Conservation (phyloP, 1,284 basidiomycete species). For the Marasmius tenuissimus region DNA sequence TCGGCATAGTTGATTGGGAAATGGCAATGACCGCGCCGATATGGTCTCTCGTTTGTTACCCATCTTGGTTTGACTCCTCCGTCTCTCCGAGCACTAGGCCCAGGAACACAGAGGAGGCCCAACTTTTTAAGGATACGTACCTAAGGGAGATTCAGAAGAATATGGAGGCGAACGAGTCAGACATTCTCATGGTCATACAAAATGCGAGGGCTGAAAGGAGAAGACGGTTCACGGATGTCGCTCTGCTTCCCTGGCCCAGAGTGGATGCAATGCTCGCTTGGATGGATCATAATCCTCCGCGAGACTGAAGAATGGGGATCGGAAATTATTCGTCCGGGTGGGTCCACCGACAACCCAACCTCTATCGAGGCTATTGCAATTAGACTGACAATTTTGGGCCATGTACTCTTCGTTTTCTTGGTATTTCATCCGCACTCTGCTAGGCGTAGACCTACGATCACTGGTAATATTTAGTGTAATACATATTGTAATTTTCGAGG, state of each 20-base stretch:
- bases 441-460: no score
- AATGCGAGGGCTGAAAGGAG: conserved; percentile 19
- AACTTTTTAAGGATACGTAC: conserved; percentile 21
- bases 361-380: background rate
- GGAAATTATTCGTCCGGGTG: background rate
- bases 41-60: conserved; percentile 22
- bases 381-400: background rate
- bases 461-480: no score
- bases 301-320: background rate
- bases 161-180: conserved; percentile 11
- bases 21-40: conserved; percentile 19
- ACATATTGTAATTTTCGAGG: no score
- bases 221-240: conserved; percentile 19
- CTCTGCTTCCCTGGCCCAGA: conserved; percentile 18
- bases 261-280: conserved; percentile 19
- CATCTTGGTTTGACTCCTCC: conserved; percentile 19
- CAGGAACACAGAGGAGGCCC: conserved; percentile 15
- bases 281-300: conserved; percentile 18
- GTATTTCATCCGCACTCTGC: no score
- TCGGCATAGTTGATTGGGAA: conserved; percentile 23
- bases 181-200: conserved; percentile 21
- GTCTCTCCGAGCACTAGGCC: background rate
- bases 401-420: background rate
- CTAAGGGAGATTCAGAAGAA: conserved; percentile 22
- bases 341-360: background rate